Evolutionary conservation across 2,329 filamentous ascomycete genomes (phyloP).

Genomic region (Ceratocystis alfenasii): DNA sequence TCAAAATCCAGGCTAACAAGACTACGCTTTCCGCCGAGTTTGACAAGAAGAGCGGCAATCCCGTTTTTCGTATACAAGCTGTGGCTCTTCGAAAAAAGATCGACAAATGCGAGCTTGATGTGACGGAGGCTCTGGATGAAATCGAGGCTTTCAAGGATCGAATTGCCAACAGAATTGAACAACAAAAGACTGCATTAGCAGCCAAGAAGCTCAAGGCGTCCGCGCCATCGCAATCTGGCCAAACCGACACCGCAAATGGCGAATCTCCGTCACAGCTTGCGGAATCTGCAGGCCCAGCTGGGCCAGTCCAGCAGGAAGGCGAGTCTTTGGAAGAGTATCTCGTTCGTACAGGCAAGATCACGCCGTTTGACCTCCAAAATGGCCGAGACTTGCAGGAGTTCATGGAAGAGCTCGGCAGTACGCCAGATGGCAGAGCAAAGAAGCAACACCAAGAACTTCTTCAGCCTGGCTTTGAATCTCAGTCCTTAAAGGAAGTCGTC

Average conservation of each 20-base stretch:
- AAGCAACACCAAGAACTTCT: conserved; percentile 61
- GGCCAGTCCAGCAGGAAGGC: conserved; percentile 32
- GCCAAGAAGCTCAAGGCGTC: conserved; percentile 38
- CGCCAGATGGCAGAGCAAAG: conserved; percentile 33
- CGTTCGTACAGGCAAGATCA: conserved; percentile 94
- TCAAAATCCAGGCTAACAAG: conserved; percentile 52
- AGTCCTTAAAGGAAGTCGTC: conserved; percentile 23
- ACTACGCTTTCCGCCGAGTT: conserved; percentile 32
- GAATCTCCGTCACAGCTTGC: not conserved
- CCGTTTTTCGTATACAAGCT: conserved; percentile 31
- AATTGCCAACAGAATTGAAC: conserved; percentile 50
- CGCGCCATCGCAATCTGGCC: not conserved
- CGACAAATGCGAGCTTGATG: conserved; percentile 52
- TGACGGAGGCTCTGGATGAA: conserved; percentile 56
- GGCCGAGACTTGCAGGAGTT: conserved; percentile 53
- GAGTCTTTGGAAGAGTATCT: conserved; percentile 82
- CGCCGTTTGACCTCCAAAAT: conserved; percentile 70
- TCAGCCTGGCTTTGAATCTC: conserved; percentile 57
- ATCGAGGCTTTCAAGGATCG: conserved; percentile 68
- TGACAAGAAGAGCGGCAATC: conserved; percentile 32
- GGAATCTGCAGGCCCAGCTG: not conserved
- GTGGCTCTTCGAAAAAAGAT: conserved; percentile 41
- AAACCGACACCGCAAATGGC: not conserved
- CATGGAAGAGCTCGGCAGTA: conserved; percentile 37
- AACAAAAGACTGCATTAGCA: conserved; percentile 45